Conservation (phyloP, 2,329 filamentous ascomycete genomes). For the Penicillium brevicompactum region DNA sequence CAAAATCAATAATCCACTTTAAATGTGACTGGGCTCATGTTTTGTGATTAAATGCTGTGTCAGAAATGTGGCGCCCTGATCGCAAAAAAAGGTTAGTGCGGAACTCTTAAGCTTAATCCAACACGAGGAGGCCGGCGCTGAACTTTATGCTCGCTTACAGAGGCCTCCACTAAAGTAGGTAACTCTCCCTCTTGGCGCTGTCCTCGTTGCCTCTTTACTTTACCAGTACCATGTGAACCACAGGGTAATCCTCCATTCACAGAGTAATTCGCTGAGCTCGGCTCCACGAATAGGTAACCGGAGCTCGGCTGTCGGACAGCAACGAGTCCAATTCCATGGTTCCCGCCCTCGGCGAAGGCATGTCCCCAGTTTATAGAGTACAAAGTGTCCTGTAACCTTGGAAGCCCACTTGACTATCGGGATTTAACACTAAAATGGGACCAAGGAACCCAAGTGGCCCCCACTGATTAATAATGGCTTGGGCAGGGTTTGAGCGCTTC, state of each 20-base stretch:
- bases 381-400: not conserved
- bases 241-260: too few relatives aligned
- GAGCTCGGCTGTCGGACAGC: not conserved
- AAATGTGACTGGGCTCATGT: conserved; percentile 7
- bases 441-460: conserved; percentile 9
- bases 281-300: too few relatives aligned
- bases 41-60: conserved; percentile 13
- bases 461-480: conserved; percentile 8
- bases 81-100: conserved; percentile 37
- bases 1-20: conserved; percentile 6
- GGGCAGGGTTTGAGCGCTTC: conserved; percentile 8
- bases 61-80: conserved; percentile 37
- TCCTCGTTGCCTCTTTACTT: too few relatives aligned
- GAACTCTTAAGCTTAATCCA: conserved; percentile 49
- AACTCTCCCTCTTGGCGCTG: conserved; percentile 19
- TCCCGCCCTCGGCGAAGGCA: not conserved
- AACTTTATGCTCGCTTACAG: conserved; percentile 42
- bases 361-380: conserved; percentile 1
- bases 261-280: too few relatives aligned
- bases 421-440: conserved; percentile 11
- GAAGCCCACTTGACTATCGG: conserved; percentile 16
- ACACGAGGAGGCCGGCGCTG: conserved; percentile 39
- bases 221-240: too few relatives aligned
- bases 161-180: conserved; percentile 16
- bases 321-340: not conserved